These are phyloP conservation scores for Dipteronia sinensis DNA, from an alignment of 345 rosid species.

Conservation along the genomic window DNA sequence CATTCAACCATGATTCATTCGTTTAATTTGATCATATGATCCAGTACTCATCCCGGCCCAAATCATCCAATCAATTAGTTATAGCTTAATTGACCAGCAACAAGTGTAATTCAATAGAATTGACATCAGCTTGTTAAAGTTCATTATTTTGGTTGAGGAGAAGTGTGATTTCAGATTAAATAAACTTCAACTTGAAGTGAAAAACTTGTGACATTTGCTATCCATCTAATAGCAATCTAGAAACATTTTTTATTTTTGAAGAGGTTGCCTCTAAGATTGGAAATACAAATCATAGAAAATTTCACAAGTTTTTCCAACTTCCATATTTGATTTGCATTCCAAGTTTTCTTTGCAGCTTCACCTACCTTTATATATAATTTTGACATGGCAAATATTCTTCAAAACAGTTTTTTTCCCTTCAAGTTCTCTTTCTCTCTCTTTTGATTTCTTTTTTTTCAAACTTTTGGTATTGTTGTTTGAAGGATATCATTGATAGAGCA, in stretches of 20 bases:
- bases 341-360: conserved; percentile 35
- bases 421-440: background rate
- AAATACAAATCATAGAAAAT: conserved; percentile 12
- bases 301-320: conserved; percentile 46
- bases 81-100: background rate
- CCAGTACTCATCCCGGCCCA: background rate
- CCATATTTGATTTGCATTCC: conserved; percentile 31
- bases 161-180: conserved; percentile 32
- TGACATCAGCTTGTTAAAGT: background rate
- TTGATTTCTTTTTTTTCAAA: background rate
- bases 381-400: conserved; percentile 6
- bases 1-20: background rate
- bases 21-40: background rate
- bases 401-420: background rate
- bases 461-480: background rate
- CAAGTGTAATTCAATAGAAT: background rate
- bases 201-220: conserved; percentile 19
- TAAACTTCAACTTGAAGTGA: conserved; percentile 48
- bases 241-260: background rate
- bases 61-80: background rate
- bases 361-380: conserved; percentile 26
- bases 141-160: background rate
- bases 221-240: background rate
- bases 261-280: conserved; percentile 40
- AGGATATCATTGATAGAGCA: background rate